Conservation (phyloP, 1,284 basidiomycete genomes). For the Inonotus obliquus region DNA sequence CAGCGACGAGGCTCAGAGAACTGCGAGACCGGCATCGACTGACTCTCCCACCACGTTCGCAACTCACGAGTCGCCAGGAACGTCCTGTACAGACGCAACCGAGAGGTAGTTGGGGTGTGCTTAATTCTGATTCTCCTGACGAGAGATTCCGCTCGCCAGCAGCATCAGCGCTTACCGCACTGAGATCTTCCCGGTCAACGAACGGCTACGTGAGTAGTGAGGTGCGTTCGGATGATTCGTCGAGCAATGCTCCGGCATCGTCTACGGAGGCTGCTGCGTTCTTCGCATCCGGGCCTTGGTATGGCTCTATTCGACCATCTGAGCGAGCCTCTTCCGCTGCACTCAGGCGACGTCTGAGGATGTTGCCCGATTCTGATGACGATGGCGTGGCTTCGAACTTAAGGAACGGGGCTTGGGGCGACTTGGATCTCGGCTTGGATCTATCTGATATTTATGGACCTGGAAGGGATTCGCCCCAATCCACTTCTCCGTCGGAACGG, state of each 20-base stretch:
- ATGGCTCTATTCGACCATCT: neutral
- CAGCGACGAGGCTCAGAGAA: slow-evolving; percentile 1
- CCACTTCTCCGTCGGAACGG: neutral
- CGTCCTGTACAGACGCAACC: neutral
- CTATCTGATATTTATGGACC: neutral
- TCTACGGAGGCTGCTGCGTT: slow-evolving; percentile 15
- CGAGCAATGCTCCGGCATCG: neutral
- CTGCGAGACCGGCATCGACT: slow-evolving; percentile 6
- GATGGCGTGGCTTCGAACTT: neutral
- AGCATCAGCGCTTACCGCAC: neutral
- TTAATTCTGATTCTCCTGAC: neutral
- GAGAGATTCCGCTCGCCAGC: neutral
- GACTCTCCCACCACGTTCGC: neutral
- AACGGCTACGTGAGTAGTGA: neutral
- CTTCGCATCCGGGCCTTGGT: slow-evolving; percentile 12
- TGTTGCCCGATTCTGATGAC: neutral
- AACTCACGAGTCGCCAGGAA: neutral
- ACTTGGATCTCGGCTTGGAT: neutral
- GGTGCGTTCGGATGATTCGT: neutral
- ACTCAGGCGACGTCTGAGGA: slow-evolving; percentile 6
- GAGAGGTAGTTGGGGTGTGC: neutral
- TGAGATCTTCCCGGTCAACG: neutral
- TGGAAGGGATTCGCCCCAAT: neutral
- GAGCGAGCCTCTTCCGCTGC: neutral
- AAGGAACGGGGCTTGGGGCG: neutral